Conservation (phyloP, 495 filamentous ascomycete genomes). For the Penicillium samsonianum region DNA sequence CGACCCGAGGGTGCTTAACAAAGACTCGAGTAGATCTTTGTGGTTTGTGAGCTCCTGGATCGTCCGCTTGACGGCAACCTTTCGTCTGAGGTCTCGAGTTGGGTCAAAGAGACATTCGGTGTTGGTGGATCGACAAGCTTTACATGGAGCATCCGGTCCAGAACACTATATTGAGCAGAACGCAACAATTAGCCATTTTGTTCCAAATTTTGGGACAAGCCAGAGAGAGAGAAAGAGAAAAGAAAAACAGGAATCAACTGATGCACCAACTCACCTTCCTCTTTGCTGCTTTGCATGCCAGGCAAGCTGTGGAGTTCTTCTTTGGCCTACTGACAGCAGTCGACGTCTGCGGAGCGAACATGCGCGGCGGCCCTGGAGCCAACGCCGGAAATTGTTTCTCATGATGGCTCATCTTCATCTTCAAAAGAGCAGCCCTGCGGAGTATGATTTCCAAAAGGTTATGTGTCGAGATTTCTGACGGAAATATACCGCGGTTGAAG, state of each 20-base stretch:
- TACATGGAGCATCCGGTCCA: conserved; percentile 40
- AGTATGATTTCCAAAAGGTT: neutral
- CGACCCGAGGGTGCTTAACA: conserved; percentile 33
- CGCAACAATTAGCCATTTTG: conserved; percentile 4
- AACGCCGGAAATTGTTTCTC: conserved; percentile 35
- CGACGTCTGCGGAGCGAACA: conserved; percentile 21
- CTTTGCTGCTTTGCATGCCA: conserved; percentile 45
- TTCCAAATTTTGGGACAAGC: neutral
- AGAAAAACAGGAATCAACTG: neutral
- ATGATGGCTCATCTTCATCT: conserved; percentile 28
- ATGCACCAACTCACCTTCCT: conserved; percentile 37
- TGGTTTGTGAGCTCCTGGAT: conserved; percentile 39
- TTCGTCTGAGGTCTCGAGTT: conserved; percentile 42
- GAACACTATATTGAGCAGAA: conserved; percentile 36
- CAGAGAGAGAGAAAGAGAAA: neutral
- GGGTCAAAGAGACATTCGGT: conserved; percentile 44
- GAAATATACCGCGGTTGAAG: neutral
- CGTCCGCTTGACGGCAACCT: conserved; percentile 42
- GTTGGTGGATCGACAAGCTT: conserved; percentile 35
- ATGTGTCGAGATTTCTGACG: neutral
- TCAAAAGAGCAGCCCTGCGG: neutral
- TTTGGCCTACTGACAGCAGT: conserved; percentile 31
- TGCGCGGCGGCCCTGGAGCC: conserved; percentile 35
- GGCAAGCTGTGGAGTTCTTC: conserved; percentile 47
- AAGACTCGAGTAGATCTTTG: conserved; percentile 32